phyloP scores from a whole-genome alignment of 176 grass and related monocot species.

The Carex parvula region DNA sequence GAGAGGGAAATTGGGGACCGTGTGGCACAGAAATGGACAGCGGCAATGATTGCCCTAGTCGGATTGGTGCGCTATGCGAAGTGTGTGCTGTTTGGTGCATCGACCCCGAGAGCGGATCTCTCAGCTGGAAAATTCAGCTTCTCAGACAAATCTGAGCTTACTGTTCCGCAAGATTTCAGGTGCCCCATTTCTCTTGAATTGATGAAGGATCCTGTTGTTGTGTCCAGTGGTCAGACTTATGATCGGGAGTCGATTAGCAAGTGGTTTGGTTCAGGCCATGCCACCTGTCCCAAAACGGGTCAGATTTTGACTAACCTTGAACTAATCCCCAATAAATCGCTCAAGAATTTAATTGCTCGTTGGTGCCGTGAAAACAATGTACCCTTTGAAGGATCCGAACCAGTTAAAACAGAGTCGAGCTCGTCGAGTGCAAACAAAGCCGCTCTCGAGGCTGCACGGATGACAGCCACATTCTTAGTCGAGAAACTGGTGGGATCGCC shows the following conservation, averaged over 20 bases:
- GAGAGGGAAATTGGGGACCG: slow-evolving; percentile 87
- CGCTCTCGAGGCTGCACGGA: slow-evolving; percentile 75
- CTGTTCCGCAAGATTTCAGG: slow-evolving; percentile 71
- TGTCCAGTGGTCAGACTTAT: slow-evolving; percentile 85
- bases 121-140: slow-evolving; percentile 32
- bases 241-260: slow-evolving; percentile 69
- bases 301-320: slow-evolving; percentile 53
- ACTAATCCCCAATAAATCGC: slow-evolving; percentile 67
- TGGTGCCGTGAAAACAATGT: slow-evolving; percentile 89
- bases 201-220: slow-evolving; percentile 81
- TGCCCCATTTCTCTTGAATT: slow-evolving; percentile 93
- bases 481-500: slow-evolving; percentile 47
- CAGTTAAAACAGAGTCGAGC: slow-evolving; percentile 34
- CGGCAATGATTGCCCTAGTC: slow-evolving; percentile 73
- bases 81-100: slow-evolving; percentile 78
- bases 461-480: slow-evolving; percentile 86
- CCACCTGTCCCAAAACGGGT: slow-evolving; percentile 83
- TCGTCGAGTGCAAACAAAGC: slow-evolving; percentile 62
- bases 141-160: slow-evolving; percentile 33
- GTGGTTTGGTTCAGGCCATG: slow-evolving; percentile 75
- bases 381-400: slow-evolving; percentile 41
- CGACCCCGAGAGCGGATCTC: slow-evolving; percentile 50
- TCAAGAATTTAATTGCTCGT: slow-evolving; percentile 79
- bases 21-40: slow-evolving; percentile 53
- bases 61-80: slow-evolving; percentile 79